Percentiles rank a stretch among this genome's conserved stretches.
These are phyloP conservation scores for Hermanozyma aechmeae DNA, from an alignment of 805 yeast genomes.

Conservation along the genomic window DNA sequence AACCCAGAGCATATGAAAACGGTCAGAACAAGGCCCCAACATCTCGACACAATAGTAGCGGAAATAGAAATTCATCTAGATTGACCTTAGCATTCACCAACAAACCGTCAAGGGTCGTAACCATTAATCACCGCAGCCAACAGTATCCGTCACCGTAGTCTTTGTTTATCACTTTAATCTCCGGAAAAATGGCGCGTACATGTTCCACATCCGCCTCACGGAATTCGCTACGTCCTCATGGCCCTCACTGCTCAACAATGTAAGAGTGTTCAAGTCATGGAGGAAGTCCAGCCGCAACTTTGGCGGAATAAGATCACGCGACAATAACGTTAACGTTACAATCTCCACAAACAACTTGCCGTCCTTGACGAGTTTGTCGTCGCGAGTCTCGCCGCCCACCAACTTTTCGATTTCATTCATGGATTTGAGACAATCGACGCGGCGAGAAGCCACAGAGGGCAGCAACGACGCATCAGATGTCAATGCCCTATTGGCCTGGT, in stretches of 20 bases:
- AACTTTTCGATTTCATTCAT: constrained; percentile 55
- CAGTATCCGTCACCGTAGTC: too few relatives aligned
- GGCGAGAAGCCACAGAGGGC: constrained; percentile 21
- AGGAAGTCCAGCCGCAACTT: constrained; percentile 45
- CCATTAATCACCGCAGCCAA: too few relatives aligned
- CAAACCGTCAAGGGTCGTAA: too few relatives aligned
- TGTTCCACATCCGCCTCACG: constrained; percentile 52
- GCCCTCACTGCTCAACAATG: constrained; percentile 18
- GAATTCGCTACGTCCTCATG: constrained; percentile 30
- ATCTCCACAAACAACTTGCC: constrained; percentile 66
- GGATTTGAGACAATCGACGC: constrained; percentile 26
- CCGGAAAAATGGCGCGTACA: constrained; percentile 36
- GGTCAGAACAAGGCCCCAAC: too few relatives aligned
- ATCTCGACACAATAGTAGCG: too few relatives aligned
- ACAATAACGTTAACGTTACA: constrained; percentile 43
- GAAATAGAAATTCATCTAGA: too few relatives aligned
- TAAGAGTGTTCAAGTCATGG: constrained; percentile 53
- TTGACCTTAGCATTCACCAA: too few relatives aligned
- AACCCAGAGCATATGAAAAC: too few relatives aligned
- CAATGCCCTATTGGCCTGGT: constrained; percentile 29
- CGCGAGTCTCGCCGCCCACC: constrained; percentile 14
- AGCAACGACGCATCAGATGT: constrained; percentile 20
- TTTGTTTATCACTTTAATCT: too few relatives aligned
- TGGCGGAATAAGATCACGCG: constrained; percentile 42
- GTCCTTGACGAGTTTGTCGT: constrained; percentile 8